phyloP scores from a whole-genome alignment of 768 basidiomycete species.

The Tulasnella sp. region DNA sequence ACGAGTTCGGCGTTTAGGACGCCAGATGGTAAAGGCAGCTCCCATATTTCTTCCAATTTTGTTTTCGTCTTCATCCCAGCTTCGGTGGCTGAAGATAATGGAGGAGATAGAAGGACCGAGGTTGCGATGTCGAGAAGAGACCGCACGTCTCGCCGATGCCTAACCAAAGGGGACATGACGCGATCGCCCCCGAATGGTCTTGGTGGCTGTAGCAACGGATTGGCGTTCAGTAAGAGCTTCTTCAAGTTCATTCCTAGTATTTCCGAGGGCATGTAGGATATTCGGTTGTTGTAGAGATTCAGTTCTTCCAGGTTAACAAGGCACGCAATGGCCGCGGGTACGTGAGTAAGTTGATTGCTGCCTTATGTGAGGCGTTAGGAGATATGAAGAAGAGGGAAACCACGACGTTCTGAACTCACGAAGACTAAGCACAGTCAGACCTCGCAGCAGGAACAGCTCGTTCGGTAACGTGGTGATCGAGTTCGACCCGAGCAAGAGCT shows the following conservation, averaged over 20 bases:
- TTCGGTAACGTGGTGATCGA: slow-evolving; percentile 52
- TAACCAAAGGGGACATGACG: slow-evolving; percentile 7
- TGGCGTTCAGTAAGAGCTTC: slow-evolving; percentile 51
- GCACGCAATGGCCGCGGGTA: slow-evolving; percentile 62
- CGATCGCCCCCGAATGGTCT: slow-evolving; percentile 29
- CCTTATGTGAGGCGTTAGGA: slow-evolving; percentile 41
- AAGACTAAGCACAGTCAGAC: slow-evolving; percentile 59
- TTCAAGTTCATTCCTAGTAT: slow-evolving; percentile 54
- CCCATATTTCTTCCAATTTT: slow-evolving; percentile 7
- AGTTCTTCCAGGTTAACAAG: slow-evolving; percentile 56
- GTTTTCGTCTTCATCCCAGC: slow-evolving; percentile 10
- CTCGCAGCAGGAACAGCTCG: slow-evolving; percentile 55
- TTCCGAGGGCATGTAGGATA: slow-evolving; percentile 62
- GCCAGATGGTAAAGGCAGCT: slow-evolving; percentile 15
- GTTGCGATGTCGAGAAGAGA: slow-evolving; percentile 39
- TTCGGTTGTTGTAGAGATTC: slow-evolving; percentile 57
- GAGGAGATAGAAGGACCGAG: slow-evolving; percentile 41
- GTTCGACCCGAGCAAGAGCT: slow-evolving; percentile 57
- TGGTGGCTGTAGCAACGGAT: slow-evolving; percentile 52
- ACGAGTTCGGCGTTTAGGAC: background rate
- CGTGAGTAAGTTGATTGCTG: slow-evolving; percentile 50
- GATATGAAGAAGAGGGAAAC: slow-evolving; percentile 14
- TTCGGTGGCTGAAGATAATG: slow-evolving; percentile 7
- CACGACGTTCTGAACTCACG: slow-evolving; percentile 46
- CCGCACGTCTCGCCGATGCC: slow-evolving; percentile 21